Evolutionary conservation across 768 basidiomycete genomes (phyloP).

Genomic region (Trametopsis cervina): DNA sequence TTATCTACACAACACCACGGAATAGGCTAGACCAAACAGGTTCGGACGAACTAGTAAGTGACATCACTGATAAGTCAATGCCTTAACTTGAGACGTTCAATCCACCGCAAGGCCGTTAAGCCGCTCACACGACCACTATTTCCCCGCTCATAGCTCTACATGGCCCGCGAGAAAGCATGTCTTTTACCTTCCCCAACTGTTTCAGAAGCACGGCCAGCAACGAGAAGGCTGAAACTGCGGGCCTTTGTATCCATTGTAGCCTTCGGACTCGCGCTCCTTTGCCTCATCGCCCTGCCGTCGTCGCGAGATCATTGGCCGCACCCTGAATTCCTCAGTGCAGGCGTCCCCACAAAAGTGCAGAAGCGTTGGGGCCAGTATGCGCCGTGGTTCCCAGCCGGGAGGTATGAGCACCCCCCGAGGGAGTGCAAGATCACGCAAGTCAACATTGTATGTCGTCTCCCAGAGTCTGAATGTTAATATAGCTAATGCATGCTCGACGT

Average conservation of each 20-base stretch:
- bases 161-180: background rate
- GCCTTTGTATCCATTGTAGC: background rate
- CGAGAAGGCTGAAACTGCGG: background rate
- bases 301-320: too few relatives aligned
- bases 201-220: background rate
- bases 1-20: too few relatives aligned
- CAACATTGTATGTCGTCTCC: slow-evolving; percentile 7
- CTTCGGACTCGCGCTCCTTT: too few relatives aligned
- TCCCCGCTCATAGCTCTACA: background rate
- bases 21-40: too few relatives aligned
- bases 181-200: background rate
- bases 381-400: slow-evolving; percentile 45
- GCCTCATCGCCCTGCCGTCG: too few relatives aligned
- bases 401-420: slow-evolving; percentile 39
- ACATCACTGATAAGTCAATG: too few relatives aligned
- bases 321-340: too few relatives aligned
- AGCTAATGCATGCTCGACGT: background rate
- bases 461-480: background rate
- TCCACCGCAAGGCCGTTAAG: background rate
- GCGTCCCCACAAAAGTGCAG: slow-evolving; percentile 14
- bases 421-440: slow-evolving; percentile 32
- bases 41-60: too few relatives aligned
- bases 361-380: slow-evolving; percentile 52
- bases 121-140: background rate
- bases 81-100: too few relatives aligned